Conservation (phyloP, 2,329 filamentous ascomycete species). For the Arthrobotrys conoides region DNA sequence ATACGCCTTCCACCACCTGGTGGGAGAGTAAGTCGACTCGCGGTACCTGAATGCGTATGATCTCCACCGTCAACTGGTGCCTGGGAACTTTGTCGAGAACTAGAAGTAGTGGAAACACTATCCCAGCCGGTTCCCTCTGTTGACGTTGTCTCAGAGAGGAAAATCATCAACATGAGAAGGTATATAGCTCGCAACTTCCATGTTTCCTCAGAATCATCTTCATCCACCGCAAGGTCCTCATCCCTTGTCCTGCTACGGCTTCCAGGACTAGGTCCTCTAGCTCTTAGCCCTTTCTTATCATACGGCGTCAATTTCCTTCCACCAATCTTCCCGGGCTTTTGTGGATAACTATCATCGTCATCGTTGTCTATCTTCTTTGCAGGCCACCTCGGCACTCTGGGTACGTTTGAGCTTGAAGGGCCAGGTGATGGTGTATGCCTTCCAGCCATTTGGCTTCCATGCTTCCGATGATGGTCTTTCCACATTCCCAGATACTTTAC, state of each 20-base stretch:
- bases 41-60: slow-evolving; percentile 6
- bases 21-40: slow-evolving; percentile 21
- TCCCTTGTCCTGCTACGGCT: not conserved
- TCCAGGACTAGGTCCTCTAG: not conserved
- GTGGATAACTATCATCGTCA: slow-evolving; percentile 1
- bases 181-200: slow-evolving; percentile 57
- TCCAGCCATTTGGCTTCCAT: slow-evolving; percentile 2
- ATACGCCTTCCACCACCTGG: slow-evolving; percentile 25
- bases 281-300: not conserved
- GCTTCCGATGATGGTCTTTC: slow-evolving; percentile 40
- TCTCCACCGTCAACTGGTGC: slow-evolving; percentile 39
- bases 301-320: slow-evolving; percentile 2
- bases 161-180: slow-evolving; percentile 55
- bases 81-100: slow-evolving; percentile 54
- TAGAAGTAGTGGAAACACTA: slow-evolving; percentile 46
- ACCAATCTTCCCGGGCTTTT: not conserved
- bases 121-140: slow-evolving; percentile 39
- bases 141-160: slow-evolving; percentile 46
- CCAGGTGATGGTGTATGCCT: slow-evolving; percentile 1
- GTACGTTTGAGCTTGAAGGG: slow-evolving; percentile 10
- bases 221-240: slow-evolving; percentile 19
- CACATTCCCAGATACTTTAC: slow-evolving; percentile 46
- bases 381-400: slow-evolving; percentile 12
- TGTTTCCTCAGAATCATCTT: slow-evolving; percentile 42
- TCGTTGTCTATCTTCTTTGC: slow-evolving; percentile 6